phyloP scores from a whole-genome alignment of 139 green algal genomes.

The Volvox africanus region DNA sequence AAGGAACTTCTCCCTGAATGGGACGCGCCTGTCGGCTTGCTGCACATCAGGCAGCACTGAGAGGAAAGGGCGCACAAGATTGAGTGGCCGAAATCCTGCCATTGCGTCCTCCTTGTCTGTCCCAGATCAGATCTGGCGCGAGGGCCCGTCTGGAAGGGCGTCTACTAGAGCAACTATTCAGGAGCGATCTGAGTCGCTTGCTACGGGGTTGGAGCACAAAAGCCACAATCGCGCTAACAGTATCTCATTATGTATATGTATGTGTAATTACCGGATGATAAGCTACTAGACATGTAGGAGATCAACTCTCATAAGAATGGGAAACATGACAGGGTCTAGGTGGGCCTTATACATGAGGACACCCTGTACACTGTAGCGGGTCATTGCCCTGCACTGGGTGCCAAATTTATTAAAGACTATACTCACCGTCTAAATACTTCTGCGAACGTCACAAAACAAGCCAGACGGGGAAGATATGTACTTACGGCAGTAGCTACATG shows the following conservation, averaged over 20 bases:
- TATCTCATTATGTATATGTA: neutral
- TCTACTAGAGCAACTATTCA: neutral
- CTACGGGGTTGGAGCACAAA: conserved; percentile 2
- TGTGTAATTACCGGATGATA: neutral
- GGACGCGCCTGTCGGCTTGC: conserved; percentile 72
- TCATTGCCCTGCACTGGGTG: too few species aligned
- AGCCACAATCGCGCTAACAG: neutral
- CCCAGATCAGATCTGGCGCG: conserved; percentile 14
- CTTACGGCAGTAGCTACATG: too few species aligned
- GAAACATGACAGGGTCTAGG: neutral
- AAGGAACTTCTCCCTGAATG: conserved; percentile 90
- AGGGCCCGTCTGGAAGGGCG: neutral
- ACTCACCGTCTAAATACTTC: too few species aligned
- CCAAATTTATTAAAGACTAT: too few species aligned
- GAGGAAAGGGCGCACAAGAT: conserved; percentile 92
- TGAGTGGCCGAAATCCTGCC: conserved; percentile 71
- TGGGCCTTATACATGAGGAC: neutral
- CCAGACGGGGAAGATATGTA: too few species aligned
- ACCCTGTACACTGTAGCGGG: neutral
- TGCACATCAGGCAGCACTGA: conserved; percentile 90
- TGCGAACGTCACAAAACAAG: too few species aligned
- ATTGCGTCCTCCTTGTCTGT: neutral
- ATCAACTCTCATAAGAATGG: too few species aligned
- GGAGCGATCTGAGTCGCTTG: conserved; percentile 10
- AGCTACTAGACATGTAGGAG: too few species aligned